Base-by-base conservation (phyloP, 108 stramenopile species). In the Parietichytrium sp. region DNA sequence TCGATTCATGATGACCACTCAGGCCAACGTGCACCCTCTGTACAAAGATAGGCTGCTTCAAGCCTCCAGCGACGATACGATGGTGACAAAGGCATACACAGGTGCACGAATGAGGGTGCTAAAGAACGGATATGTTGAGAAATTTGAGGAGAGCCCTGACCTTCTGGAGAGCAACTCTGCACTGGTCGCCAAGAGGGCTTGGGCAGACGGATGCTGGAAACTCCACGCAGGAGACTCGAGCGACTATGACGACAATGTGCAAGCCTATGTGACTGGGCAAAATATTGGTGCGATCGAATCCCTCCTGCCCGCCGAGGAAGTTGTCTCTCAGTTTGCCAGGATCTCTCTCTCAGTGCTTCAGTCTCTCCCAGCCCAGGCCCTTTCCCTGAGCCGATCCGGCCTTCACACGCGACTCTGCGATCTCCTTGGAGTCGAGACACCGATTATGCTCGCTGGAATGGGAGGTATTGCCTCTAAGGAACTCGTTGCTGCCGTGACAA, bases 391-490 rank as follows among this genome's bases (percentile, higher is more conserved):
- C n/a, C n/a, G n/a, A n/a, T n/a, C n/a, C n/a, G n/a, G n/a, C n/a
- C n/a, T n/a, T n/a, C n/a, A n/a, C n/a, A n/a, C n/a, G n/a, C n/a
- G n/a, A n/a, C n/a, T n/a, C n/a, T n/a, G n/a, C n/a, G n/a, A n/a
- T n/a, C n/a, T n/a, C n/a, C 61, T 72, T 25, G 61, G 61, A 2
- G 45, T 72, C 3, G 45, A 72, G 61, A 42, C 45, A 3, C 61
- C 61, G 38, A 72, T 72, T 42, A 33, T 72, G 1, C 61, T 72
- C 13, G 61, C 61, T n/a, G 61, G 61, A 16, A 72, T 72, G 61
- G 45, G 61, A 33, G 61, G 61, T 42, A 42, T 72, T 12, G 45
- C 38, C 61, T 42, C 36, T 20, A 42, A 42, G 1, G 61, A 72
- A 25, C 42, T 72, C 1, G 61, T 42, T n/a, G 61, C 61, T 6